Evolutionary conservation across 306 rosid species (phyloP), one percentile per base, ranked within the genome.

Genomic region (Quercus robur): DNA sequence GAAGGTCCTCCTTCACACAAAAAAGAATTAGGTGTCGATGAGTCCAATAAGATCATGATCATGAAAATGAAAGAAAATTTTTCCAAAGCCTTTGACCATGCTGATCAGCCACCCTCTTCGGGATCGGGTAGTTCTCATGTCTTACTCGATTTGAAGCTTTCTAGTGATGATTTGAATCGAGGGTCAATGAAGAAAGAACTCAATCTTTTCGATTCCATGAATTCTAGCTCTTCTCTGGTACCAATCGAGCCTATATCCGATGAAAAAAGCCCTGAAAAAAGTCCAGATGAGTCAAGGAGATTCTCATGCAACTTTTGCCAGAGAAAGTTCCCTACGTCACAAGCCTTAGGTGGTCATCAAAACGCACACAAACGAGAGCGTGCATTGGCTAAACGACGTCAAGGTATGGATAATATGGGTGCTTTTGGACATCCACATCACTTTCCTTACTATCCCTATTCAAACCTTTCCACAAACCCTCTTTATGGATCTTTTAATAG

Each of bases 261-360:
- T 5, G 79, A 78, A 2, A 71, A 84, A 12, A 7, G 49, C 1
- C 57, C 44, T 10, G 81, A 82, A 5, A 79, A 84, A 4, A 52
- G n/a, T 0, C 52, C 67, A 3, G 68, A 41, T 8, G 46, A 38
- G 23, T 14, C 80, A 20, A 91, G 75, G 83, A 82, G 82, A 46
- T 91, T 87, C 67, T 87, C 89, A 0, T 94, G 98, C 84, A 86
- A 75, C 66, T 94, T 88, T 20, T 94, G 98, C 73, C 88, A 85
- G 81, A 87, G 94, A 51, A 82, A 85, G 55, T 94, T 94, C 81
- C 87, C 93, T 2, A 86, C 98, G 1, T 90, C 97, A 2, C 98
- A 94, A 52, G 98, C 98, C 0, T 54, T 94, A 20, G 98, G 98
- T 30, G 97, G 98, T 1, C 98, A 91, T 20, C 98, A 94, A 59